Evolutionary conservation across 257 asterid species (phyloP).

Genomic region (Scutellaria barbata): DNA sequence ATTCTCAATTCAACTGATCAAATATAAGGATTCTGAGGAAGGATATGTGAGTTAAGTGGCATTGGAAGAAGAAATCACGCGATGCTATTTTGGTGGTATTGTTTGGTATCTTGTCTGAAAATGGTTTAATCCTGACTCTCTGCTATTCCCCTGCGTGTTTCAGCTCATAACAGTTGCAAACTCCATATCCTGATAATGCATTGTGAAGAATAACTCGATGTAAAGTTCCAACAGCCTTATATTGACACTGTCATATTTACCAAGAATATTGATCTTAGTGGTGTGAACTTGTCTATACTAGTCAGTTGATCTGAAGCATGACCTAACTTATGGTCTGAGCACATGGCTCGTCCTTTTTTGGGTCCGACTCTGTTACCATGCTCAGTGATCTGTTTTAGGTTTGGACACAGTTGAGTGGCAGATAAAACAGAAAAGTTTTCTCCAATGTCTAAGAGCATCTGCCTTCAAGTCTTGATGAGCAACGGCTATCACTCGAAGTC

Average conservation of each 20-base stretch:
- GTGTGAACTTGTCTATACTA: no score
- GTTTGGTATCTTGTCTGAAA: conserved; percentile 17
- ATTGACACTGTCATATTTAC: neutral
- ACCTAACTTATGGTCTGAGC: neutral
- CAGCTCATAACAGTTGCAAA: neutral
- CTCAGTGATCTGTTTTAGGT: neutral
- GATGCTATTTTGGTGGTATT: neutral
- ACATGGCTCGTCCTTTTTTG: neutral
- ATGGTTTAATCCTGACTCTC: conserved; percentile 19
- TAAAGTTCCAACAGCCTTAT: conserved; percentile 11
- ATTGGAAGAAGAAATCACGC: conserved; percentile 18
- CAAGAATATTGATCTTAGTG: no score
- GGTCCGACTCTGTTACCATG: neutral
- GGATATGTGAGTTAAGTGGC: conserved; percentile 12
- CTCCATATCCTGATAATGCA: neutral
- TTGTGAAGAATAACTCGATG: conserved; percentile 8
- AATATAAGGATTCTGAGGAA: conserved; percentile 4
- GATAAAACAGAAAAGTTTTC: no score
- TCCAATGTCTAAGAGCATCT: neutral
- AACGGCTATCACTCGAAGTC: neutral
- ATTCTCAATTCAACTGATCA: conserved; percentile 21
- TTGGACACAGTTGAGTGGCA: no score
- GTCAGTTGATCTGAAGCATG: neutral
- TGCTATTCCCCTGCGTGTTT: neutral
- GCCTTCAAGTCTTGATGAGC: neutral